phyloP scores from a whole-genome alignment of 352 stramenopile genomes.

The Pythium vanterpoolii region DNA sequence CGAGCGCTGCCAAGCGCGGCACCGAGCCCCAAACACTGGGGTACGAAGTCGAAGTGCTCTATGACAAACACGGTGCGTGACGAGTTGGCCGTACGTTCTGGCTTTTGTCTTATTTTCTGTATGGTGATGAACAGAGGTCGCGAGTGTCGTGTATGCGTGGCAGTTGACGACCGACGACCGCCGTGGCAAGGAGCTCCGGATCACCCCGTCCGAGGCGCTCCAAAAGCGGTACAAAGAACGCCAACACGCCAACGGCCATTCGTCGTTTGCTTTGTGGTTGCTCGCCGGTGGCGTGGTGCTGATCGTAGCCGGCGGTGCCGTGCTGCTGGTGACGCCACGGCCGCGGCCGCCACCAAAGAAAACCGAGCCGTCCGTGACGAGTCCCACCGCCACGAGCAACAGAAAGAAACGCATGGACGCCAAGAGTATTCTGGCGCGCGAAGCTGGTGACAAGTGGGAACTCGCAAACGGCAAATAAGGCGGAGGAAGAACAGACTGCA shows the following conservation, averaged over 20 bases:
- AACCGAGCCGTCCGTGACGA: conserved; percentile 10
- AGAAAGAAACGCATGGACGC: conserved; percentile 10
- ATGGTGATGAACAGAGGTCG: conserved; percentile 26
- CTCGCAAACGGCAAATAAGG: conserved; percentile 42
- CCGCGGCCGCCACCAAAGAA: conserved; percentile 27
- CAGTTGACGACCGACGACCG: conserved; percentile 34
- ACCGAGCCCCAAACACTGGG: conserved; percentile 16
- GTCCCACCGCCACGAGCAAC: conserved; percentile 7
- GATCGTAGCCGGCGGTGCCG: conserved; percentile 39
- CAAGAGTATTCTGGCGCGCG: conserved; percentile 22
- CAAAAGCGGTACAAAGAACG: conserved; percentile 32
- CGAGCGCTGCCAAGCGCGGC: conserved; percentile 25
- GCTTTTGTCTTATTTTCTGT: too few relatives aligned
- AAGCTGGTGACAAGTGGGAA: conserved; percentile 42
- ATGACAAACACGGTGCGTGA: conserved; percentile 35
- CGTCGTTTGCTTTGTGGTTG: conserved; percentile 32
- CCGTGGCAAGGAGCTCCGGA: conserved; percentile 39
- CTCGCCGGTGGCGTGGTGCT: conserved; percentile 46
- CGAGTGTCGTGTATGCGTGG: conserved; percentile 61
- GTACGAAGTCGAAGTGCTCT: conserved; percentile 32
- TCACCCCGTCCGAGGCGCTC: conserved; percentile 36
- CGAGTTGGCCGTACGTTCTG: too few relatives aligned
- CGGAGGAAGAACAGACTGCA: not conserved
- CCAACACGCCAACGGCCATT: conserved; percentile 7
- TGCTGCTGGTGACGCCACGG: conserved; percentile 18